A percentile compares a stretch with the other conserved stretches of the same genome.
These are phyloP conservation scores for Camelina sativa DNA, from an alignment of 345 rosid species.

Conservation along the genomic window DNA sequence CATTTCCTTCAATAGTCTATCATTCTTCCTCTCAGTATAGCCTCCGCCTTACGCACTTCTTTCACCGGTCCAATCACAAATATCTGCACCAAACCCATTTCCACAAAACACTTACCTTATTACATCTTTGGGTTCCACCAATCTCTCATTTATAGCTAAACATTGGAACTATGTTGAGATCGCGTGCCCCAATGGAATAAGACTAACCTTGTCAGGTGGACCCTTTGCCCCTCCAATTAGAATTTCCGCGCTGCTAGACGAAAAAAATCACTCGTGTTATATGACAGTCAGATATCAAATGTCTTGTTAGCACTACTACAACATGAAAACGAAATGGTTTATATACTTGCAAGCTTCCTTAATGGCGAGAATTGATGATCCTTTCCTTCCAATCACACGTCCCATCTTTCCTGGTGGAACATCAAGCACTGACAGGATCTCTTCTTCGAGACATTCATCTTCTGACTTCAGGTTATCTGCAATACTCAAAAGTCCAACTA, in stretches of 20 bases:
- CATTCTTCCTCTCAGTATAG: conserved; percentile 91
- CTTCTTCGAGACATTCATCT: conserved; percentile 63
- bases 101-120: conserved; percentile 11
- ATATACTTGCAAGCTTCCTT: conserved; percentile 88
- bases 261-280: not conserved
- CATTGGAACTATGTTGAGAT: not conserved
- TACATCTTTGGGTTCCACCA: conserved; percentile 13
- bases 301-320: not conserved
- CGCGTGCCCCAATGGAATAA: not conserved
- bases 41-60: conserved; percentile 95
- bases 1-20: conserved; percentile 51
- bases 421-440: conserved; percentile 79
- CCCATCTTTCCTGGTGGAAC: conserved; percentile 97
- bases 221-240: conserved; percentile 80
- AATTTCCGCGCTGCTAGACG: conserved; percentile 78
- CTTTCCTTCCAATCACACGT: conserved; percentile 82
- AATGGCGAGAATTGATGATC: conserved; percentile 73
- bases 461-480: conserved; percentile 58
- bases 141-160: not conserved
- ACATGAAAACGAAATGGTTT: conserved; percentile 31
- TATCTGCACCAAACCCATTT: conserved; percentile 50
- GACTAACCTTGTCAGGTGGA: conserved; percentile 91
- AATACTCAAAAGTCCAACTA: conserved; percentile 19
- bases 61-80: conserved; percentile 83
- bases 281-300: conserved; percentile 2